Base-by-base conservation (phyloP, 306 rosid species). In the Glycyrrhiza uralensis region DNA sequence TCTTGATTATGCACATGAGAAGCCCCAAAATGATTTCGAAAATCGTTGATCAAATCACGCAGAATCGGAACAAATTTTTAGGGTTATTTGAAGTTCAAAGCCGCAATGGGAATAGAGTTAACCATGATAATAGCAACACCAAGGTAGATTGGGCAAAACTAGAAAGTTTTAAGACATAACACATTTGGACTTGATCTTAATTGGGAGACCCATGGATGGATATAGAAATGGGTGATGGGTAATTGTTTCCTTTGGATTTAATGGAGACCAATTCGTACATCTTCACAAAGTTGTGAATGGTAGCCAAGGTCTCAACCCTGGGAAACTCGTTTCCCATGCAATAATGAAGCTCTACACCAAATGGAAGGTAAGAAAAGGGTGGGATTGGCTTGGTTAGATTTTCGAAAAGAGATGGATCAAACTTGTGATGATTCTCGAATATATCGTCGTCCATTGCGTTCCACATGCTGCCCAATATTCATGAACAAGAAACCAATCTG, bases 261-360 rank as follows among this genome's bases (percentile, higher is more conserved):
- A 44, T 50, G 69, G 81, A 30, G 88, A 72, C 86, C 90, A 83
- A n/a, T 69, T 83, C 83, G 6, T 46, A 86, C 77, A 52, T 72
- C 9, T 71, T 81, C 56, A 83, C 77, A 59, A 86, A 45, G 69
- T 86, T 81, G 72, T 83, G 88, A 26, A 83, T 73, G 23, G 74
- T 79, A 6, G 77, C 65, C 57, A 83, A 84, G 4, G 83, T 82
- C 46, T 86, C 77, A 14, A 83, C 84, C 64, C 86, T 76, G 0
- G 86, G 85, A 84, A 86, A 83, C 70, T 81, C 88, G 9, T 86
- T 86, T 15, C 88, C 90, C 29, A 78, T 36, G 84, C 87, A 86
- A 23, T 32, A 24, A 62, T 68, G 83, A n/a, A 65, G 23, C 26
- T 86, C 90, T 56, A 60, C 86, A 56, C 86, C 88, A 79, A 83